Base-by-base conservation (phyloP, 495 filamentous ascomycete species). In the Pyrenula aspistea region DNA sequence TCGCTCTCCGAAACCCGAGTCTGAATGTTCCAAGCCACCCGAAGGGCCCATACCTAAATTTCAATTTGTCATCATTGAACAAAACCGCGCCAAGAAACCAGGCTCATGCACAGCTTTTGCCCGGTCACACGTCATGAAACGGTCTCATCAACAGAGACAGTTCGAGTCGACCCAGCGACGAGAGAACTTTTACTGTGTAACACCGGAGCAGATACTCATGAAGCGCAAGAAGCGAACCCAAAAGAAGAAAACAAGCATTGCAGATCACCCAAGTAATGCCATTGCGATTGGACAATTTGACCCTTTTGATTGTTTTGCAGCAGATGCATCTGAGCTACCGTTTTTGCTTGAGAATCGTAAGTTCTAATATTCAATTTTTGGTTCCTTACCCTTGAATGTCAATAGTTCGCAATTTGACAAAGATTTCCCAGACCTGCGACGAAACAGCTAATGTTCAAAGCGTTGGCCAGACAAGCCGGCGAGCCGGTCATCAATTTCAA, bases 401-500 rank as follows among this genome's bases (percentile, higher is more conserved):
- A n/a, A n/a, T n/a, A n/a, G n/a, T n/a, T n/a, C n/a, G n/a, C n/a
- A n/a, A n/a, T n/a, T n/a, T n/a, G n/a, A n/a, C n/a, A n/a, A n/a
- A n/a, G n/a, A n/a, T n/a, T n/a, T n/a, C n/a, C n/a, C n/a, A n/a
- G n/a, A n/a, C n/a, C n/a, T n/a, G n/a, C n/a, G n/a, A n/a, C n/a
- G n/a, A n/a, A n/a, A n/a, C n/a, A n/a, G n/a, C n/a, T n/a, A n/a
- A n/a, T n/a, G n/a, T n/a, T n/a, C 4, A 42, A 42, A 42, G 31
- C 31, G 4, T 15, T 42, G 11, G 21, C 58, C 23, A 59, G 54
- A 20, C 55, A 63, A 24, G 57, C 63, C 31, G 25, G 56, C 4
- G 63, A 72, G 59, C 70, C 70, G 24, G 55, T 71, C 10, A 63
- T 74, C 19, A 73, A 66, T 53, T 48, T 71, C 53, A 42, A 55